Evolutionary conservation across 2,329 filamentous ascomycete genomes (phyloP), one percentile per base, ranked within the genome.

Genomic region (Stemphylium lycopersici): DNA sequence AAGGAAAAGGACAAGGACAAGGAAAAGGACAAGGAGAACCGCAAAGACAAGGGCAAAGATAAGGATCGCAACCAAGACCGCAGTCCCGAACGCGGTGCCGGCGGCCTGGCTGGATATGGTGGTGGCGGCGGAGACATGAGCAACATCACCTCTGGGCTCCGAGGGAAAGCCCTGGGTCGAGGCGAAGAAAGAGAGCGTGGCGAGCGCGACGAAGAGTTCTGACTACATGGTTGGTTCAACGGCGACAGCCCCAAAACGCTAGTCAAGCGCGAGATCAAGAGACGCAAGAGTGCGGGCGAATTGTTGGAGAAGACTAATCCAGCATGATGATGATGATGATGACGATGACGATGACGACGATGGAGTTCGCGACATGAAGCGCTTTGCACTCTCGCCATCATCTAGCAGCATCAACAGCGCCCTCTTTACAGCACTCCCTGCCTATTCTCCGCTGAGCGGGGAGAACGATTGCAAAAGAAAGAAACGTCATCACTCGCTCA

Each of bases 221-320:
- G 73, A 74, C 67, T 73, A 66, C 63, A 71, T 69, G 70, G 69
- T 38, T 73, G 69, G 71, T 74, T 71, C 31, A 63, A 66, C 2
- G 71, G 70, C n/a, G 59, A 61, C 29, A 65, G 55, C 46, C 47
- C 58, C 1, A 46, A 42, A 36, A 38, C 39, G 15, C 20, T 61
- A 11, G 56, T 50, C 2, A 58, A 58, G 46, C 56, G 63, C 13
- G 70, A 73, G 41, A 46, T 73, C 26, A 62, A 62, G 52, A 39
- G 70, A 12, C 48, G 70, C 16, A 72, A 70, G 60, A 73, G 70
- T 42, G 68, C 68, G 22, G 65, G 67, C 2, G 69, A 73, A 55
- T 26, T 73, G 26, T 57, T 68, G 52, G 62, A 43, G 4, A 59
- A 45, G 34, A 46, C 18, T 20, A 52, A 26, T 41, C 41, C 41